Conservation (phyloP, 225 moss, liverwort and hornwort species). For the Lunularia cruciata region DNA sequence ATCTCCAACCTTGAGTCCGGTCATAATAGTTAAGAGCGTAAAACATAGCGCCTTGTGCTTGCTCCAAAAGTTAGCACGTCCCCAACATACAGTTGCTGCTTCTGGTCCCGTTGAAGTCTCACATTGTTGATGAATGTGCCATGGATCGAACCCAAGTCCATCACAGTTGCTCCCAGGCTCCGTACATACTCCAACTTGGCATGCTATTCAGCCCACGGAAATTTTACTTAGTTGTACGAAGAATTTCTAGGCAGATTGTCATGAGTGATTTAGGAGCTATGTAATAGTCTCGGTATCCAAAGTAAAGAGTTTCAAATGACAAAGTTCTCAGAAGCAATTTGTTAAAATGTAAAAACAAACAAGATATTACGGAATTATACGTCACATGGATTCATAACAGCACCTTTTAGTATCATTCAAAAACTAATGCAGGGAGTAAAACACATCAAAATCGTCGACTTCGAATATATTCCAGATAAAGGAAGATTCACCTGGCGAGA, state of each 20-base stretch:
- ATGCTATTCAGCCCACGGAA: conserved; percentile 41
- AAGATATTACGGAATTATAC: too few species aligned
- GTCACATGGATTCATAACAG: too few species aligned
- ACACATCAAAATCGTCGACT: too few species aligned
- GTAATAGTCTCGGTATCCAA: not conserved
- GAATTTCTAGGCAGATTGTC: not conserved
- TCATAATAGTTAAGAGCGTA: conserved; percentile 1
- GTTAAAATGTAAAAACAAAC: too few species aligned
- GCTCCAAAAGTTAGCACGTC: conserved; percentile 50
- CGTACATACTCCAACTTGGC: conserved; percentile 43
- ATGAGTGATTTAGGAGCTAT: too few species aligned
- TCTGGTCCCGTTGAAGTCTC: conserved; percentile 27
- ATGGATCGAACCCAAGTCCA: conserved; percentile 47
- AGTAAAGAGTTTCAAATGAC: conserved; percentile 17
- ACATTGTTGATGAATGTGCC: conserved; percentile 46
- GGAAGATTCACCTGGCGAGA: conserved; percentile 58
- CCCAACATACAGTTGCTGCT: conserved; percentile 31
- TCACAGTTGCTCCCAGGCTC: conserved; percentile 28
- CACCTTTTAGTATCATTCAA: too few species aligned
- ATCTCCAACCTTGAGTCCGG: too few species aligned
- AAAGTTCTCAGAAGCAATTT: too few species aligned
- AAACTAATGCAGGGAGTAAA: too few species aligned
- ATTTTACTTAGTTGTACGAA: not conserved
- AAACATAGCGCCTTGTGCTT: conserved; percentile 51
- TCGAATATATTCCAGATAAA: too few species aligned